Conservation (phyloP, 176 grass and related monocot genomes). For the Raddia guianensis region DNA sequence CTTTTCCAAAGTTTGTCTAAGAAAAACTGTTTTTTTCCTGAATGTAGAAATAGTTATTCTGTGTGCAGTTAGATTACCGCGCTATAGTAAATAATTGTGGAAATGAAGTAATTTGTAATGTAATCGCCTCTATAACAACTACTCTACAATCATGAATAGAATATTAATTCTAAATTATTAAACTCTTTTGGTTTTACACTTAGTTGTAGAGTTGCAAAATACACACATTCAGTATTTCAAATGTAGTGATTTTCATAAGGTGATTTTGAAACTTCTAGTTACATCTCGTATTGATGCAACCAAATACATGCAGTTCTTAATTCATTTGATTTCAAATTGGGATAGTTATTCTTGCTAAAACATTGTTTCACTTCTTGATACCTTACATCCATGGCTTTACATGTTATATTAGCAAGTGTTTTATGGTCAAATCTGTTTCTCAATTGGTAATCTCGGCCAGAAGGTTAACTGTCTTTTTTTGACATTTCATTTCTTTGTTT, state of each 20-base stretch:
- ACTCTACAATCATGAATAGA: too few relatives aligned
- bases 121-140: too few relatives aligned
- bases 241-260: slow-evolving; percentile 5
- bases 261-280: not conserved
- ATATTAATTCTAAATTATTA: not conserved
- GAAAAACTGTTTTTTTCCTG: too few relatives aligned
- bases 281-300: not conserved
- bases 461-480: too few relatives aligned
- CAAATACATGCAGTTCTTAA: not conserved
- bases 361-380: not conserved
- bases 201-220: not conserved
- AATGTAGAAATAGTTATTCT: too few relatives aligned
- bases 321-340: slow-evolving; percentile 13
- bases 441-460: too few relatives aligned
- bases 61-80: too few relatives aligned
- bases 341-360: not conserved
- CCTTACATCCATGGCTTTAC: not conserved
- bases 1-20: not conserved
- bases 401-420: not conserved
- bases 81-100: too few relatives aligned
- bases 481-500: too few relatives aligned
- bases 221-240: not conserved
- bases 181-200: not conserved
- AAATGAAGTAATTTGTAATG: too few relatives aligned
- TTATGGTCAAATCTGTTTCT: slow-evolving; percentile 1